Evolutionary conservation across 768 basidiomycete genomes (phyloP), one percentile per base, ranked within the genome.

Genomic region (Mrakia frigida): DNA sequence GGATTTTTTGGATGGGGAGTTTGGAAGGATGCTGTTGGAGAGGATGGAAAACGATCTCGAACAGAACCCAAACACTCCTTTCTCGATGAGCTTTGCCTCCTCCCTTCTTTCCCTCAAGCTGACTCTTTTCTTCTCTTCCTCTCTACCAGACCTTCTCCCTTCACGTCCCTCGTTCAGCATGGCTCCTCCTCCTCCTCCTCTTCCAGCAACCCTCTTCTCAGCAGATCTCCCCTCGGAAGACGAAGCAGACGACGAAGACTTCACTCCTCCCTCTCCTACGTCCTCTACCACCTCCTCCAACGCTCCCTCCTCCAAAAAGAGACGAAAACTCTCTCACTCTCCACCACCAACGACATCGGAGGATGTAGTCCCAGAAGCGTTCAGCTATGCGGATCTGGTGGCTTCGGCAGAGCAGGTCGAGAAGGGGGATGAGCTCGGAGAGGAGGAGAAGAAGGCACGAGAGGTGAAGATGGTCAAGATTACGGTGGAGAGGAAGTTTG

Each of bases 401-500:
- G 35, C 25, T 25, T 39, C 65, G 10, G 33, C 65, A 18, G 65
- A 11, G 65, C 25, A 35, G 9, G 56, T 1, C 18, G 65, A 23
- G 39, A 14, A 41, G 35, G 14, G 35, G 14, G 65, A 23, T 16
- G 35, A 37, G 65, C 25, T 39, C 39, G 65, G 37, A n/a, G 37
- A 23, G 39, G 25, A 25, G 35, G 6, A 16, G 9, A 18, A 39
- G 35, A 25, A 35, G 65, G 23, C 5, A 7, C n/a, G 33, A 1
- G 35, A 39, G 37, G 37, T 41, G 21, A n/a, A 35, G 35, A 68
- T 68, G 65, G 39, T 68, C 37, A 68, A 35, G 11, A 68, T 68
- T 21, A 35, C 23, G 37, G 65, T 68, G 33, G 35, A 68, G 65
- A 68, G 65, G 39, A 68, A 68, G 65, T 68, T 68, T 37, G 65